A percentile compares a stretch with the other conserved stretches of the same genome.
Conservation (phyloP, 257 asterid species). For the Nyctanthes arbortristis region DNA sequence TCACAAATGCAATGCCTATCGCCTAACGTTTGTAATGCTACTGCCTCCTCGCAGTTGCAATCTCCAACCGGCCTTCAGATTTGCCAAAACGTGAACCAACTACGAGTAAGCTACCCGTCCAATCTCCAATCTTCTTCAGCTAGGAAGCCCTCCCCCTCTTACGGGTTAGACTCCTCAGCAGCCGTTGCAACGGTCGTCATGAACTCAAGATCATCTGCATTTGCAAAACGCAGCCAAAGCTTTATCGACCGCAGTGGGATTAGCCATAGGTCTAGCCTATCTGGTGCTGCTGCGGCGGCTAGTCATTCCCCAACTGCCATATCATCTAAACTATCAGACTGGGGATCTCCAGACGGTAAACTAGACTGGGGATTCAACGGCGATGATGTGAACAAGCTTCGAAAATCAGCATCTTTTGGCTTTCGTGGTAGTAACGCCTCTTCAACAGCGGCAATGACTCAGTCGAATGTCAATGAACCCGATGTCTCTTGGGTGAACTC, state of each 20-base stretch:
- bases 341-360: slow-evolving; percentile 85
- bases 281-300: slow-evolving; percentile 26
- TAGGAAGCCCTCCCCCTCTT: slow-evolving; percentile 44
- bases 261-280: slow-evolving; percentile 25
- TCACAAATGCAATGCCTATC: slow-evolving; percentile 60
- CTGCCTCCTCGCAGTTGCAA: slow-evolving; percentile 41
- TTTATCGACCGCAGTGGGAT: slow-evolving; percentile 59
- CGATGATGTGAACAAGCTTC: slow-evolving; percentile 69
- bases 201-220: slow-evolving; percentile 78
- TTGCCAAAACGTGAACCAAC: slow-evolving; percentile 61
- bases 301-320: slow-evolving; percentile 36
- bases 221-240: slow-evolving; percentile 86
- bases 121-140: slow-evolving; percentile 59
- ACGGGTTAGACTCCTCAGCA: slow-evolving; percentile 78
- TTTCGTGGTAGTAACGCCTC: slow-evolving; percentile 26
- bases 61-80: slow-evolving; percentile 63
- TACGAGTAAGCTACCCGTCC: slow-evolving; percentile 66
- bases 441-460: slow-evolving; percentile 11
- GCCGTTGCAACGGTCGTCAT: slow-evolving; percentile 88
- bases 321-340: slow-evolving; percentile 50
- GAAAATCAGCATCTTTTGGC: slow-evolving; percentile 64
- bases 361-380: slow-evolving; percentile 88
- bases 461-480: slow-evolving; percentile 44
- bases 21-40: slow-evolving; percentile 34
- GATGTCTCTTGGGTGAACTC: slow-evolving; percentile 89